Evolutionary conservation across 1,284 basidiomycete genomes (phyloP).

Genomic region (Termitomyces sp.): DNA sequence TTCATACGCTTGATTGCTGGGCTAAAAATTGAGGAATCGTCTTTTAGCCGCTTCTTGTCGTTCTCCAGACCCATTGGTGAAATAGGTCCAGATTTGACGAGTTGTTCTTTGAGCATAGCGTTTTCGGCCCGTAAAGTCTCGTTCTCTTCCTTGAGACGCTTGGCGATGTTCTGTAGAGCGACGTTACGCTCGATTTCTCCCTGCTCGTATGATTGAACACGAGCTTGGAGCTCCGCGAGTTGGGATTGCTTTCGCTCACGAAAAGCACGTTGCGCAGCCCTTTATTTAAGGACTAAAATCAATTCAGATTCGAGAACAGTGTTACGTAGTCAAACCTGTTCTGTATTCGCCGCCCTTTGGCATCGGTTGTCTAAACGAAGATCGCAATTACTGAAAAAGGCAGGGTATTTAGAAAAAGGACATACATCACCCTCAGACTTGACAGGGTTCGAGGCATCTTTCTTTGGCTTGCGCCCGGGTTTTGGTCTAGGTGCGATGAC

Average conservation of each 20-base stretch:
- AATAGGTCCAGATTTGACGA: slow-evolving; percentile 49
- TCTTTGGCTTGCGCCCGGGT: slow-evolving; percentile 86
- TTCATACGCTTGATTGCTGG: slow-evolving; percentile 44
- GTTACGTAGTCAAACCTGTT: slow-evolving; percentile 50
- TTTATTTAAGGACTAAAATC: slow-evolving; percentile 34
- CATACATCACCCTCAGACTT: slow-evolving; percentile 48
- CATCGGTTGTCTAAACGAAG: slow-evolving; percentile 37
- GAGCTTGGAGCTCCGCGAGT: slow-evolving; percentile 84
- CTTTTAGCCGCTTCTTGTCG: slow-evolving; percentile 54
- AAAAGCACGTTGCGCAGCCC: slow-evolving; percentile 87
- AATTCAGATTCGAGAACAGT: neutral
- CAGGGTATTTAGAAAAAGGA: slow-evolving; percentile 1
- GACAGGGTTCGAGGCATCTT: slow-evolving; percentile 41
- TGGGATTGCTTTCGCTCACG: slow-evolving; percentile 88
- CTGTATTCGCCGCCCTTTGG: slow-evolving; percentile 66
- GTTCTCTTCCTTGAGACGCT: slow-evolving; percentile 86
- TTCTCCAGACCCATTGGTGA: slow-evolving; percentile 31
- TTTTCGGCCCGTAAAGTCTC: slow-evolving; percentile 67
- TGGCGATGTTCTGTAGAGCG: slow-evolving; percentile 79
- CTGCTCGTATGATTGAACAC: slow-evolving; percentile 82
- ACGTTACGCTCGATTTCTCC: slow-evolving; percentile 88
- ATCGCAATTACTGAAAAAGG: neutral
- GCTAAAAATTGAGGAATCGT: slow-evolving; percentile 36
- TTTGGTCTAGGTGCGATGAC: slow-evolving; percentile 85
- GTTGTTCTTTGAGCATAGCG: slow-evolving; percentile 51